Conservation (phyloP, 805 yeast genomes). For the Ogataea minuta region DNA sequence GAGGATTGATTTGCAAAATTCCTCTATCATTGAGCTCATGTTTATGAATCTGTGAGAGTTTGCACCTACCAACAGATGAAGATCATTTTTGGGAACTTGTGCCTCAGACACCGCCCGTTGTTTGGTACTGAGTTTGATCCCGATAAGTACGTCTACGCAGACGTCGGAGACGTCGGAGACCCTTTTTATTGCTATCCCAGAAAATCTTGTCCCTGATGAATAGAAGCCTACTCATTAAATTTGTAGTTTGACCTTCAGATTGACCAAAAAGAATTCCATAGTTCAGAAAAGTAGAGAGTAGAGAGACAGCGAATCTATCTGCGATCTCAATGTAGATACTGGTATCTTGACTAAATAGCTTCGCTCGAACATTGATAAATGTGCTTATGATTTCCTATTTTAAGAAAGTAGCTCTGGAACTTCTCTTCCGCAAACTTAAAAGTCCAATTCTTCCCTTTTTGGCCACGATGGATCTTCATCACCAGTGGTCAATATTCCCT, state of each 20-base stretch:
- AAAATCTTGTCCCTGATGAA: constrained; percentile 56
- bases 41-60: constrained; percentile 53
- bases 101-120: constrained; percentile 37
- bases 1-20: too few relatives aligned
- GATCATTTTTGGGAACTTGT: constrained; percentile 15
- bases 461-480: background rate
- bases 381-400: too few relatives aligned
- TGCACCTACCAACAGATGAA: background rate
- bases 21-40: constrained; percentile 79
- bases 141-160: constrained; percentile 73
- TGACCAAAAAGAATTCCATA: constrained; percentile 32
- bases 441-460: constrained; percentile 10
- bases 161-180: too few relatives aligned
- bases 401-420: too few relatives aligned
- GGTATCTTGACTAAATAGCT: constrained; percentile 38
- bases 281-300: too few relatives aligned
- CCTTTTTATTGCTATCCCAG: constrained; percentile 57
- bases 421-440: background rate
- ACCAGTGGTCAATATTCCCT: too few relatives aligned
- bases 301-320: constrained; percentile 48
- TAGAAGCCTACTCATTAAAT: constrained; percentile 41
- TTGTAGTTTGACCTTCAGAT: constrained; percentile 40
- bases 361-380: too few relatives aligned
- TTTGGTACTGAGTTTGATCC: constrained; percentile 77
- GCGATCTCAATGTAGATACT: constrained; percentile 52